These are phyloP conservation scores for Lactifluus volemus DNA, from an alignment of 768 basidiomycete species.

Conservation along the genomic window DNA sequence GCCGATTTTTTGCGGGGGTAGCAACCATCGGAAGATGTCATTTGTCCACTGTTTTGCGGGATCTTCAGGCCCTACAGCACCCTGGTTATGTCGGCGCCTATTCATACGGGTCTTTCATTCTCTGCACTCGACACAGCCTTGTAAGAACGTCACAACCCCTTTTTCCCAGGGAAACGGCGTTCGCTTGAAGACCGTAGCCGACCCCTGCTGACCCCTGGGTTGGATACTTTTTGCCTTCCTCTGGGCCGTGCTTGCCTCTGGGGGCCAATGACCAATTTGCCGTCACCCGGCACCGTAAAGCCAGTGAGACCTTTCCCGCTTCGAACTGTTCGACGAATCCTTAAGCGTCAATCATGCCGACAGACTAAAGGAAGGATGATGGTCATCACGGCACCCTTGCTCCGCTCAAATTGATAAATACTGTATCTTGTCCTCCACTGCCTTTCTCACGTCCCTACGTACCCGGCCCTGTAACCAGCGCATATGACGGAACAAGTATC, in stretches of 20 bases:
- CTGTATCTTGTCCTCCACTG: not conserved
- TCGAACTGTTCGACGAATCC: not conserved
- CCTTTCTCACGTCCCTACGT: conserved; percentile 6
- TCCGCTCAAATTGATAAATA: conserved; percentile 12
- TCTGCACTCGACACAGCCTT: not conserved
- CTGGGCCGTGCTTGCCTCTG: not conserved
- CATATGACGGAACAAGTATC: not conserved
- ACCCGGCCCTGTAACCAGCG: not conserved
- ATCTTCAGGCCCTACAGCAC: not conserved
- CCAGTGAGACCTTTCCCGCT: not conserved
- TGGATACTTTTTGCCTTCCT: not conserved
- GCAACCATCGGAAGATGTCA: conserved; percentile 2
- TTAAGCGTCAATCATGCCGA: conserved; percentile 10
- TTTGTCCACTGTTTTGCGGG: not conserved
- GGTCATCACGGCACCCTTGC: conserved; percentile 8
- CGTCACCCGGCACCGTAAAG: conserved; percentile 1
- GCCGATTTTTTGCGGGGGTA: conserved; percentile 2
- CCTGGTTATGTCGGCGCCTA: not conserved
- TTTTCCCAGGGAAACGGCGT: conserved; percentile 16
- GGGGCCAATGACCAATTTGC: not conserved
- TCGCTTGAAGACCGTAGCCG: conserved; percentile 3
- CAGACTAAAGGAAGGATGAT: not conserved
- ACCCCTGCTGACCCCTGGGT: not conserved
- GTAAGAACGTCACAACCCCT: not conserved
- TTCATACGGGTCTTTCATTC: not conserved